These are phyloP conservation scores for Iberis amara DNA, from an alignment of 441 rosid genomes.

Conservation along the genomic window DNA sequence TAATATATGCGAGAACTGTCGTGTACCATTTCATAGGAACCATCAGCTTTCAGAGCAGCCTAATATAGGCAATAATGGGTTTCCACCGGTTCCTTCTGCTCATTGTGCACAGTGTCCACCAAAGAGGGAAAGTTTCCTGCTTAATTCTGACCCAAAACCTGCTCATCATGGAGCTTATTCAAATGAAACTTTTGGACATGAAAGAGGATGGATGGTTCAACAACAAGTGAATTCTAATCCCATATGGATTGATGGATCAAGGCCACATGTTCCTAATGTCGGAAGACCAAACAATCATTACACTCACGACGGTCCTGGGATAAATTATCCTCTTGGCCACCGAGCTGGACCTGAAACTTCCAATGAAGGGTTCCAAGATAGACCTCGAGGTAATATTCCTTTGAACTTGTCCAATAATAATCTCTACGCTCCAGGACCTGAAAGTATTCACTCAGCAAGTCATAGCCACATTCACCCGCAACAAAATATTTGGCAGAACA, in stretches of 20 bases:
- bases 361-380: constrained; percentile 62
- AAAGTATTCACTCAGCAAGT: constrained; percentile 43
- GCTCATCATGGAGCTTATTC: constrained; percentile 44
- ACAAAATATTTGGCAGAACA: constrained; percentile 63
- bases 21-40: constrained; percentile 50
- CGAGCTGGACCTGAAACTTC: constrained; percentile 58
- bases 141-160: constrained; percentile 52
- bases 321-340: constrained; percentile 58
- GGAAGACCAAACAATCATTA: constrained; percentile 68
- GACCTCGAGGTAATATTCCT: constrained; percentile 35
- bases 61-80: constrained; percentile 49
- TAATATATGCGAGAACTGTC: constrained; percentile 58
- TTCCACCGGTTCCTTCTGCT: constrained; percentile 41
- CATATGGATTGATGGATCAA: constrained; percentile 51
- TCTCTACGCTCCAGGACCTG: constrained; percentile 56
- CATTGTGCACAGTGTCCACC: constrained; percentile 54
- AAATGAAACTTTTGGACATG: constrained; percentile 59
- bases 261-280: constrained; percentile 51
- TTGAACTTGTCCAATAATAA: constrained; percentile 43
- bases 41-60: constrained; percentile 64
- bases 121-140: constrained; percentile 46
- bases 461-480: constrained; percentile 55
- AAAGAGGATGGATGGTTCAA: constrained; percentile 71
- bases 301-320: constrained; percentile 51
- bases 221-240: constrained; percentile 50